Evolutionary conservation across 208 protist species (phyloP).

Genomic region (Angomonas ambiguus): DNA sequence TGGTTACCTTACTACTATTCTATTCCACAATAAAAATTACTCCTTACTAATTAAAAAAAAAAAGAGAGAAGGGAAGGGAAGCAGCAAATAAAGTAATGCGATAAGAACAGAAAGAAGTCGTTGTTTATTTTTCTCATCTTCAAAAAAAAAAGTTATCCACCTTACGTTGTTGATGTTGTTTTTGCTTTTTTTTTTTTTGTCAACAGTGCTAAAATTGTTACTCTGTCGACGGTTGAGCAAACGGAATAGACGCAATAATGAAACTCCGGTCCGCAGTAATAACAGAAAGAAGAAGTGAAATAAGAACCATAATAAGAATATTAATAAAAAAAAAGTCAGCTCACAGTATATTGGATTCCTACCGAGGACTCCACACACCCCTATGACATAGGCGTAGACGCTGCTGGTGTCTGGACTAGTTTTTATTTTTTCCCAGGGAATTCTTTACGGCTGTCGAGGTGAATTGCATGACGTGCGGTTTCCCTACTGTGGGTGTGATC

Average conservation of each 20-base stretch:
- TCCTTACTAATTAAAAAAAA: background rate
- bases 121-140: background rate
- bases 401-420: background rate
- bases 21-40: background rate
- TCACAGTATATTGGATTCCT: too few species aligned
- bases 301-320: too few species aligned
- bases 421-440: conserved; percentile 15
- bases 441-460: conserved; percentile 28
- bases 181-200: background rate
- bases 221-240: too few species aligned
- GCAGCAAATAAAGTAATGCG: background rate
- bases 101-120: background rate
- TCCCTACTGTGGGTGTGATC: conserved; percentile 41
- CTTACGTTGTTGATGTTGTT: background rate
- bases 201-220: background rate
- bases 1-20: background rate
- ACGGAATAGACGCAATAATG: too few species aligned
- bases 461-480: conserved; percentile 33
- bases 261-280: too few species aligned
- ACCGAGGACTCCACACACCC: too few species aligned
- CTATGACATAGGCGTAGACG: too few species aligned
- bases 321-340: too few species aligned
- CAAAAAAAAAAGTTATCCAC: background rate
- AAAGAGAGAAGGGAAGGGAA: conserved; percentile 3
- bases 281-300: too few species aligned